phyloP scores from a whole-genome alignment of 441 rosid genomes.

The Syzygium syzygioides region DNA sequence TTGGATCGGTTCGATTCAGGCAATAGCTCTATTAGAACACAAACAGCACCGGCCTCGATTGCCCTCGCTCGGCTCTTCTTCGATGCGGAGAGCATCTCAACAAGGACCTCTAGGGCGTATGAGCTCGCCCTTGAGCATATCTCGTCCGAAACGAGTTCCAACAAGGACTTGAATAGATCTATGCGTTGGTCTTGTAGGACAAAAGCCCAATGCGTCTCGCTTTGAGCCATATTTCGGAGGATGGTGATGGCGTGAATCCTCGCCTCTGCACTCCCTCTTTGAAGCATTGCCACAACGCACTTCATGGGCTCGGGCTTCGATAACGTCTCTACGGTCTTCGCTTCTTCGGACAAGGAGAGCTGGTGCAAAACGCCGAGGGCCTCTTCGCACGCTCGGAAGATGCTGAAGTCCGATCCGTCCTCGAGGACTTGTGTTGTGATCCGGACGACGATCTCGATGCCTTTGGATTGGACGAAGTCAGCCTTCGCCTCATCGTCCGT shows the following conservation, averaged over 20 bases:
- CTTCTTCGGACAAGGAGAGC: slow-evolving; percentile 7
- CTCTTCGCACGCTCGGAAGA: slow-evolving; percentile 23
- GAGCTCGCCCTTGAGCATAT: slow-evolving; percentile 25
- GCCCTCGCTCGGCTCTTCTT: slow-evolving; percentile 20
- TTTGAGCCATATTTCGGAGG: slow-evolving; percentile 11
- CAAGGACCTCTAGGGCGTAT: slow-evolving; percentile 22
- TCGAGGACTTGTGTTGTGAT: background rate
- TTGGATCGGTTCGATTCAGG: slow-evolving; percentile 23
- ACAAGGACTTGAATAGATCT: slow-evolving; percentile 23
- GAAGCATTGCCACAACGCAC: slow-evolving; percentile 15
- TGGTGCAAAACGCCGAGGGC: slow-evolving; percentile 18
- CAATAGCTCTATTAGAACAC: slow-evolving; percentile 22
- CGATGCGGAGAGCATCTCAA: slow-evolving; percentile 7
- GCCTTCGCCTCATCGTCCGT: slow-evolving; percentile 1
- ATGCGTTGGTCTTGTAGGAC: slow-evolving; percentile 18
- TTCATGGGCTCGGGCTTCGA: slow-evolving; percentile 10
- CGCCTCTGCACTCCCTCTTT: slow-evolving; percentile 26
- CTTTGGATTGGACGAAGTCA: slow-evolving; percentile 10
- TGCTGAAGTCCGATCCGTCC: slow-evolving; percentile 12
- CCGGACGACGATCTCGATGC: slow-evolving; percentile 15
- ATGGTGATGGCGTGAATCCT: slow-evolving; percentile 15
- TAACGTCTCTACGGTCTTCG: background rate
- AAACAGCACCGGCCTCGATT: slow-evolving; percentile 21
- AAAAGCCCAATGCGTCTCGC: slow-evolving; percentile 5
- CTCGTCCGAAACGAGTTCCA: slow-evolving; percentile 28